Evolutionary conservation across 306 rosid species (phyloP).

Genomic region (Acacia crassicarpa): DNA sequence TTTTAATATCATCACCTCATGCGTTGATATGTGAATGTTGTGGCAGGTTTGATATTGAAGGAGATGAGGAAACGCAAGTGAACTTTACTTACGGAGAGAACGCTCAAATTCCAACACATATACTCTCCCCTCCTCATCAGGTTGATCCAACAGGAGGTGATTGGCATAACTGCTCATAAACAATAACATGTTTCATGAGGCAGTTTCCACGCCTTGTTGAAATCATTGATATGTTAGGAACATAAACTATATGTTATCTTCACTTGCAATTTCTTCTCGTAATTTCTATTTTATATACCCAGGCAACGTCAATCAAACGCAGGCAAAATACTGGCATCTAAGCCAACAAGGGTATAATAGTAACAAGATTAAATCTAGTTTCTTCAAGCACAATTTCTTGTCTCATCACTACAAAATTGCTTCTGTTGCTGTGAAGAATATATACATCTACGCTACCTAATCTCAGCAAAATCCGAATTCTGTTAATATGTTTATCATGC

Average conservation of each 20-base stretch:
- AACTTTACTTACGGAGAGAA: constrained; percentile 50
- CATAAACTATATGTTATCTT: neutral
- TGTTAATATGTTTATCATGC: neutral
- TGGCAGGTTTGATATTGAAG: constrained; percentile 78
- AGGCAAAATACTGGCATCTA: neutral
- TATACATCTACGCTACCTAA: neutral
- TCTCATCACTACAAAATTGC: constrained; percentile 16
- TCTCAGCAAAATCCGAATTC: neutral
- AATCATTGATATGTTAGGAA: constrained; percentile 4
- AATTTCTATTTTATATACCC: neutral
- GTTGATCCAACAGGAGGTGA: constrained; percentile 49
- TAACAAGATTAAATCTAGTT: neutral
- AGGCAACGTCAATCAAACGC: neutral
- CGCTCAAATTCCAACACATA: constrained; percentile 40
- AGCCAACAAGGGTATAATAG: neutral
- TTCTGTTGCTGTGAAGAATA: neutral
- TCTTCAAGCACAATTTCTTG: neutral
- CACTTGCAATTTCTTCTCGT: constrained; percentile 1
- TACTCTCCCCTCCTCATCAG: constrained; percentile 63
- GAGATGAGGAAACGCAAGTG: constrained; percentile 55
- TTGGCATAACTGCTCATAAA: neutral
- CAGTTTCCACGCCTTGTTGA: neutral
- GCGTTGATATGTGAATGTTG: constrained; percentile 11
- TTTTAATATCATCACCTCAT: neutral
- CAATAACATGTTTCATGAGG: constrained; percentile 3